Evolutionary conservation across 768 basidiomycete species (phyloP).

Genomic region (Porphyrellus cyaneotinctus): DNA sequence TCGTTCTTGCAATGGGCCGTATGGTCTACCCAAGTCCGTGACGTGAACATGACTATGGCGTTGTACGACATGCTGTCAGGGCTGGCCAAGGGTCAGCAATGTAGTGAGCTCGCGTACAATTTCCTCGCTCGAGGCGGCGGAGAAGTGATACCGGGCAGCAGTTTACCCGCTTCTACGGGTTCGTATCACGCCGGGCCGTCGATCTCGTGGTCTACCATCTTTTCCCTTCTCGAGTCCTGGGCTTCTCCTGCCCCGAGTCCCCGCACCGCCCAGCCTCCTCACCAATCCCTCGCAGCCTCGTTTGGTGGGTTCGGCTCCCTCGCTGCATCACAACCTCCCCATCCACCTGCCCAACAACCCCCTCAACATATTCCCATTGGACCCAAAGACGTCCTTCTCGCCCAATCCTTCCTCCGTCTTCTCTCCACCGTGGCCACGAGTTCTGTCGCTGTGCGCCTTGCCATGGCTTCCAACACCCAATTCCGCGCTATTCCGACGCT

Average conservation of each 20-base stretch:
- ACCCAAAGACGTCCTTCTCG: conserved; percentile 72
- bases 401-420: conserved; percentile 77
- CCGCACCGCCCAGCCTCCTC: conserved; percentile 42
- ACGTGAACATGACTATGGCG: conserved; percentile 69
- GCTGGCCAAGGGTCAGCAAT: conserved; percentile 77
- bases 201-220: conserved; percentile 77
- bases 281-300: conserved; percentile 35
- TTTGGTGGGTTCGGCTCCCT: conserved; percentile 31
- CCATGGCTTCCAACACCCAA: conserved; percentile 69
- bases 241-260: conserved; percentile 48
- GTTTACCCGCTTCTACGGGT: conserved; percentile 35
- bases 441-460: conserved; percentile 74
- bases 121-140: conserved; percentile 78
- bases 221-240: conserved; percentile 74
- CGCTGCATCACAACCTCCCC: conserved; percentile 25
- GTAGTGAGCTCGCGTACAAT: conserved; percentile 84
- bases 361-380: conserved; percentile 44
- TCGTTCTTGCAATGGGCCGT: conserved; percentile 88
- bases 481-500: conserved; percentile 82
- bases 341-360: conserved; percentile 35
- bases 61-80: conserved; percentile 88
- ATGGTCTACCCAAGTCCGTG: conserved; percentile 75
- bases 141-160: conserved; percentile 61
- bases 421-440: conserved; percentile 69
- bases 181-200: conserved; percentile 47